These are phyloP conservation scores for Elsinoe fawcettii DNA, from an alignment of 2,329 filamentous ascomycete species.

Conservation along the genomic window DNA sequence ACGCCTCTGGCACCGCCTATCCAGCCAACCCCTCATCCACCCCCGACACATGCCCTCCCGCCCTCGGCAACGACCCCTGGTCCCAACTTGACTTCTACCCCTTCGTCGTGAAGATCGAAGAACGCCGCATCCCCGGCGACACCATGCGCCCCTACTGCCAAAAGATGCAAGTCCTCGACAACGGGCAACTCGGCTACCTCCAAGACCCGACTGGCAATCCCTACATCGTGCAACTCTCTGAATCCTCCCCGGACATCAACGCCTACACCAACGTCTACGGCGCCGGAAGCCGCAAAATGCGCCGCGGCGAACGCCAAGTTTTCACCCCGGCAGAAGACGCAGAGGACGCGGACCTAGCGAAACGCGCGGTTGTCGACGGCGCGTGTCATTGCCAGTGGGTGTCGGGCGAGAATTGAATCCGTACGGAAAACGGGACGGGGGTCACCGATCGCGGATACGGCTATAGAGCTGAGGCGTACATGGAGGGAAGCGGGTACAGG, in stretches of 20 bases:
- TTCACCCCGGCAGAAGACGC: constrained; percentile 9
- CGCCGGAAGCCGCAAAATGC: constrained; percentile 15
- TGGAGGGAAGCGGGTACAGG: not conserved
- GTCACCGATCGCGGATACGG: not conserved
- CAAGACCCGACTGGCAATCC: constrained; percentile 29
- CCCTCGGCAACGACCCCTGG: constrained; percentile 21
- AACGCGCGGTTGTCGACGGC: constrained; percentile 20
- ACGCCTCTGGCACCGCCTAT: constrained; percentile 13
- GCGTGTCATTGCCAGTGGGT: constrained; percentile 34
- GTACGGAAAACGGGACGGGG: constrained; percentile 13
- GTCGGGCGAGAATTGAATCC: constrained; percentile 19
- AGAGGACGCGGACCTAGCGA: constrained; percentile 16
- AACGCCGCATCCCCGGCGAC: constrained; percentile 46
- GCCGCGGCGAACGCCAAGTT: not conserved
- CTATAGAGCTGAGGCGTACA: not conserved
- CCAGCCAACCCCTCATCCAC: constrained; percentile 1
- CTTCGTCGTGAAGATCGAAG: constrained; percentile 57
- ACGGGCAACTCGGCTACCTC: constrained; percentile 39
- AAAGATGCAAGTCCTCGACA: constrained; percentile 52
- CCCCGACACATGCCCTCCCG: constrained; percentile 16
- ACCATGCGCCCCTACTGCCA: constrained; percentile 53
- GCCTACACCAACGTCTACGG: constrained; percentile 22
- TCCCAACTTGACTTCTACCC: constrained; percentile 32
- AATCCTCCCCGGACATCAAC: constrained; percentile 31
- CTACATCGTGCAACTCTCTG: constrained; percentile 34